Conservation (phyloP, 495 filamentous ascomycete species). For the Xylaria venustula region DNA sequence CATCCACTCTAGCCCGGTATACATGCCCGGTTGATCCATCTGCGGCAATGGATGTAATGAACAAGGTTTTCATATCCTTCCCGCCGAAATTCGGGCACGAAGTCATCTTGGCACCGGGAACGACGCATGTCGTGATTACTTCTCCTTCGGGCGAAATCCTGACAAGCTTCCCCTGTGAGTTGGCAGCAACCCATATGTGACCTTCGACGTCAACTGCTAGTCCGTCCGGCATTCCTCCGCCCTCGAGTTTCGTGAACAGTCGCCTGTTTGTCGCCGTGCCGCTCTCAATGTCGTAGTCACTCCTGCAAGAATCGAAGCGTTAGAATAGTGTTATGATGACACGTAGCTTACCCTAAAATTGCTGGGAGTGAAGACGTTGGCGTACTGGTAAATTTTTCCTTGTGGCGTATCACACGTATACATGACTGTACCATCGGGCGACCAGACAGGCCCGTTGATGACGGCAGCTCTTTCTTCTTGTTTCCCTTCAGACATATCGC, state of each 20-base stretch:
- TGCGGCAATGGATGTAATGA: constrained; percentile 5
- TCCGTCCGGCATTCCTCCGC: constrained; percentile 26
- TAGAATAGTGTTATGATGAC: background rate
- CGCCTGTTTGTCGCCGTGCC: constrained; percentile 18
- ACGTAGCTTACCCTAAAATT: too few relatives aligned
- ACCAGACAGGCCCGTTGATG: constrained; percentile 29
- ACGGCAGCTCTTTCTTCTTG: constrained; percentile 21
- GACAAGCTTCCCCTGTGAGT: constrained; percentile 25
- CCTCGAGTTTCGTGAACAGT: constrained; percentile 23
- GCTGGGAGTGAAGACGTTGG: background rate
- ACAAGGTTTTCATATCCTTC: constrained; percentile 19
- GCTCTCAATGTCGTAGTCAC: constrained; percentile 24
- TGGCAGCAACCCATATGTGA: constrained; percentile 29
- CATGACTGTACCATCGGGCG: constrained; percentile 16
- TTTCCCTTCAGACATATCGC: constrained; percentile 14
- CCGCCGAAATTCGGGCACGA: constrained; percentile 28
- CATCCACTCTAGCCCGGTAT: constrained; percentile 12
- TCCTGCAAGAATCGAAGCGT: constrained; percentile 2
- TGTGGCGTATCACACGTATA: constrained; percentile 25
- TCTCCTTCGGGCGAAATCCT: constrained; percentile 20
- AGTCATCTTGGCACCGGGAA: constrained; percentile 26
- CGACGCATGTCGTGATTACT: constrained; percentile 19
- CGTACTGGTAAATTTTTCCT: constrained; percentile 24
- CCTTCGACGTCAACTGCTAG: constrained; percentile 27
- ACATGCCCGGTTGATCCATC: constrained; percentile 12